Conservation (phyloP, 139 green algal species). For the Chlorella sp. region DNA sequence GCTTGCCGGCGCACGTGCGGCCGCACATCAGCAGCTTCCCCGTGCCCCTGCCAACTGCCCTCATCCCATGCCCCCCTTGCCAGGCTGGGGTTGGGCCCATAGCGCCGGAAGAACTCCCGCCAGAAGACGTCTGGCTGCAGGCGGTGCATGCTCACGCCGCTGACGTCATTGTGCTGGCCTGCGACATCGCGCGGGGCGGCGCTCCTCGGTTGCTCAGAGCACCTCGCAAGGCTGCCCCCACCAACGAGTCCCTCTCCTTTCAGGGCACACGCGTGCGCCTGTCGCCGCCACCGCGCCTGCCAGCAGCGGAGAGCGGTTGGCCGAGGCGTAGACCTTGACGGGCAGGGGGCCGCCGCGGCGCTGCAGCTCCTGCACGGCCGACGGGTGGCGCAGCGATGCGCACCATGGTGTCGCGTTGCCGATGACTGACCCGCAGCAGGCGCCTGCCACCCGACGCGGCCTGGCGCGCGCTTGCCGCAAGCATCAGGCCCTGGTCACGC, state of each 20-base stretch:
- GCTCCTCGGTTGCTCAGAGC: too few species aligned
- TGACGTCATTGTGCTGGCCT: conserved; percentile 45
- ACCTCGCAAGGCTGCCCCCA: not conserved
- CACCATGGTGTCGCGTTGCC: too few species aligned
- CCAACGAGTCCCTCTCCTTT: not conserved
- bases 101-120: conserved; percentile 47
- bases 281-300: conserved; percentile 15
- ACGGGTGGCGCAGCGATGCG: too few species aligned
- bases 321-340: conserved; percentile 50
- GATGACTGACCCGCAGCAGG: not conserved
- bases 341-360: conserved; percentile 30
- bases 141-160: conserved; percentile 40
- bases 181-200: conserved; percentile 21
- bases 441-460: too few species aligned
- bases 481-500: not conserved
- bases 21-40: too few species aligned
- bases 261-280: not conserved
- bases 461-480: too few species aligned
- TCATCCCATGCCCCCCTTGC: not conserved
- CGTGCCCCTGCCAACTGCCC: not conserved
- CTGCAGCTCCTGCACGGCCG: conserved; percentile 37
- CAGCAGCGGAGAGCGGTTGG: conserved; percentile 35
- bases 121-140: conserved; percentile 49
- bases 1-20: not conserved
- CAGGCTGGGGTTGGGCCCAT: conserved; percentile 46